Conservation (phyloP, 2,329 filamentous ascomycete genomes). For the Scedosporium aurantiacum region DNA sequence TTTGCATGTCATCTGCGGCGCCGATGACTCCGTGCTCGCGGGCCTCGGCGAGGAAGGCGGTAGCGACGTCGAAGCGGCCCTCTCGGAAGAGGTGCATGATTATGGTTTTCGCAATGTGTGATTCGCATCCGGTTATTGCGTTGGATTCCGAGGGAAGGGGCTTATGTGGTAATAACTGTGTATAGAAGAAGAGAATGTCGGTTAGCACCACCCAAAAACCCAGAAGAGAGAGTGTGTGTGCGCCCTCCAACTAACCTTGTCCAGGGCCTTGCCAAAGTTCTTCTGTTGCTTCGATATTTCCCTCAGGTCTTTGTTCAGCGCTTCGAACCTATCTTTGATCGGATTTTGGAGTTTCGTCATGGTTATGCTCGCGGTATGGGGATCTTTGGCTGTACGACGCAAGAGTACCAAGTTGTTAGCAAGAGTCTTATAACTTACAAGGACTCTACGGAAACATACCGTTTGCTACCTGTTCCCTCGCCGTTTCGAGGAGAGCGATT, state of each 20-base stretch:
- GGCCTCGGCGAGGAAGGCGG: slow-evolving; percentile 70
- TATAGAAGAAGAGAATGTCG: not conserved
- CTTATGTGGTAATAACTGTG: slow-evolving; percentile 31
- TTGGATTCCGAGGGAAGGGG: slow-evolving; percentile 63
- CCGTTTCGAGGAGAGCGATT: slow-evolving; percentile 63
- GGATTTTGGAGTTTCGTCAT: slow-evolving; percentile 80
- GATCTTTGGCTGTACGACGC: slow-evolving; percentile 38
- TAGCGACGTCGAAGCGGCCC: slow-evolving; percentile 81
- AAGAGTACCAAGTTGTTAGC: not conserved
- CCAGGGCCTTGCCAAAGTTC: slow-evolving; percentile 74
- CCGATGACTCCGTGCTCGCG: slow-evolving; percentile 1
- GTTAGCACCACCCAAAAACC: not conserved
- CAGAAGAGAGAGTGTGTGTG: not conserved
- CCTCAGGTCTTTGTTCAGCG: slow-evolving; percentile 69
- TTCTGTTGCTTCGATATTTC: slow-evolving; percentile 73
- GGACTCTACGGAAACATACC: slow-evolving; percentile 33
- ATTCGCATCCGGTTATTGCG: slow-evolving; percentile 49
- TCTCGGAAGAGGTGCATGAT: slow-evolving; percentile 94
- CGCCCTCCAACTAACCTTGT: slow-evolving; percentile 48
- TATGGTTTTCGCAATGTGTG: slow-evolving; percentile 80
- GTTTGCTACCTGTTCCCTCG: slow-evolving; percentile 61
- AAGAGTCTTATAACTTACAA: not conserved
- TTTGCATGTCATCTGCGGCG: not conserved
- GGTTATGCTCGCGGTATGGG: slow-evolving; percentile 58
- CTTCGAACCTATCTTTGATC: slow-evolving; percentile 69